These are phyloP conservation scores for Talaromyces atroroseus DNA, from an alignment of 2,329 filamentous ascomycete genomes.

Conservation along the genomic window DNA sequence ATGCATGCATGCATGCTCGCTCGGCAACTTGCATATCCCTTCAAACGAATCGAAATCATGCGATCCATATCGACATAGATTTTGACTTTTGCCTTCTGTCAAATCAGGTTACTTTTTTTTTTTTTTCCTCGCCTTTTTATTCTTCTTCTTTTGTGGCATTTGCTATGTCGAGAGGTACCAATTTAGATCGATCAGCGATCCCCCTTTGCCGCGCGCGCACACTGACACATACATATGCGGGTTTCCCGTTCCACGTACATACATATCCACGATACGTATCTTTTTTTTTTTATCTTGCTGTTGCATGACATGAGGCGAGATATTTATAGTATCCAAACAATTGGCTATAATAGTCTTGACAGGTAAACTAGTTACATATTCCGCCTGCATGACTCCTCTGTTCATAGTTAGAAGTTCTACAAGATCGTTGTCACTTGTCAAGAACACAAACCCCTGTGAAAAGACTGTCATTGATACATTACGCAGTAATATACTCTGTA, in stretches of 20 bases:
- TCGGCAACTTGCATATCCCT: slow-evolving; percentile 8
- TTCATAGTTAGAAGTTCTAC: neutral
- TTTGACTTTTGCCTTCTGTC: neutral
- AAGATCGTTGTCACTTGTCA: no score
- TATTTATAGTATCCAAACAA: slow-evolving; percentile 10
- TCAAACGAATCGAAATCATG: neutral
- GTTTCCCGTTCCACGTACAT: neutral
- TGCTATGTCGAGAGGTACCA: neutral
- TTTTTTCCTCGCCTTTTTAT: neutral
- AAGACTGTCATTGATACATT: no score
- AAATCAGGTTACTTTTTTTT: neutral
- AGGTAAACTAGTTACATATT: neutral
- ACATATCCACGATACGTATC: neutral
- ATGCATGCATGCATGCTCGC: neutral
- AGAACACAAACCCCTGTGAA: no score
- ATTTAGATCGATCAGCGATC: neutral
- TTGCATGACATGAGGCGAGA: neutral
- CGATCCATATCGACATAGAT: neutral
- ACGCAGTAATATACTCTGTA: no score
- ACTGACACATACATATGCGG: neutral
- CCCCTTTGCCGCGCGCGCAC: neutral
- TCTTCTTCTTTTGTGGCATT: no score
- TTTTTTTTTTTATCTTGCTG: neutral
- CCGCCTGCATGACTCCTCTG: neutral
- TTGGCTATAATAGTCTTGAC: neutral